These are phyloP conservation scores for Smallanthus sonchifolius DNA, from an alignment of 129 eudicot species.

Conservation along the genomic window DNA sequence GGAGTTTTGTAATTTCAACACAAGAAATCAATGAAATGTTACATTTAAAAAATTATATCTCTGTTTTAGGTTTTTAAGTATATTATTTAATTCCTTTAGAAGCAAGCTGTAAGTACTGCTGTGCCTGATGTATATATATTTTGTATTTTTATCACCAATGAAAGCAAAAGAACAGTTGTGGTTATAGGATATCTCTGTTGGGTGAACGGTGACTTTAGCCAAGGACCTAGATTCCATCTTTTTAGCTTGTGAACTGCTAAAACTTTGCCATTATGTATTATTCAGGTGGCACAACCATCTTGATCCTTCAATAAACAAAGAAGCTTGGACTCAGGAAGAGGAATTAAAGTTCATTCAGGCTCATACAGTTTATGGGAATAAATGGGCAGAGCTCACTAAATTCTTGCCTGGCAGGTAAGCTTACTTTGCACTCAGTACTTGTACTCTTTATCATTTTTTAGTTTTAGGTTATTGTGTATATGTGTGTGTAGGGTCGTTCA, in stretches of 20 bases:
- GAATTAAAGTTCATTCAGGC: conserved; percentile 60
- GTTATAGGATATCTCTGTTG: neutral
- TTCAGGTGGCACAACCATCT: conserved; percentile 95
- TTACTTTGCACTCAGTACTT: neutral
- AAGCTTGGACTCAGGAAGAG: conserved; percentile 92
- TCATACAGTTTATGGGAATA: conserved; percentile 71
- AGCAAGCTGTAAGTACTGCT: neutral
- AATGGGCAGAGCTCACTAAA: conserved; percentile 89
- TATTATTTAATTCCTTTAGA: neutral
- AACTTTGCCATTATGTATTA: neutral
- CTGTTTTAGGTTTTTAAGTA: neutral
- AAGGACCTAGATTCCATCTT: neutral
- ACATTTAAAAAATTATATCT: neutral
- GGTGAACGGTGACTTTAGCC: neutral
- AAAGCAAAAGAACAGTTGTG: no score
- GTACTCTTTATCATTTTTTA: neutral
- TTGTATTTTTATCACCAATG: neutral
- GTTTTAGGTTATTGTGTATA: neutral
- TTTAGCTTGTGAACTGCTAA: neutral
- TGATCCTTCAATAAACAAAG: conserved; percentile 76
- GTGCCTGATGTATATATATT: neutral
- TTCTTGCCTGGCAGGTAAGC: conserved; percentile 78
- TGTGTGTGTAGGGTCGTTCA: neutral
- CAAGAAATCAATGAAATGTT: neutral
- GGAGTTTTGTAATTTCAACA: neutral